Base-by-base conservation (phyloP, 2,329 filamentous ascomycete genomes). In the Pseudocercospora fijiensis region DNA sequence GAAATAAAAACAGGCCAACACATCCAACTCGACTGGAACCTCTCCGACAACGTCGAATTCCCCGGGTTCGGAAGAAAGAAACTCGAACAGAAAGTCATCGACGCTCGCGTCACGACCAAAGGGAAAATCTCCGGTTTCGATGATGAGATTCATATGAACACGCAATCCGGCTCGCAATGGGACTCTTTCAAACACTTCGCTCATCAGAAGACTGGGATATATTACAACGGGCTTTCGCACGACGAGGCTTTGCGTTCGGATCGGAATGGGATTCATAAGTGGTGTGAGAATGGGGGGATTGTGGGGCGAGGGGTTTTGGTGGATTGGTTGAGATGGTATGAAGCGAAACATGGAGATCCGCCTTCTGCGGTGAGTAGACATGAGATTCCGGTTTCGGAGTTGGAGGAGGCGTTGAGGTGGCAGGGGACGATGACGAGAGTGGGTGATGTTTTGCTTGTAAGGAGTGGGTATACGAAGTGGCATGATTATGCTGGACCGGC, bases 101-200 rank as follows among this genome's bases (percentile, higher is more conserved):
- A 68, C 24, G 61, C 70, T 9, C 64, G 57, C 16, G 62, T 65
- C n/a, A 22, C 60, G 8, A 63, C 65, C 13, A 64, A 62, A 26
- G 70, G 61, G 11, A 59, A 59, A 37, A 37, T 60, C 13, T 47
- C 57, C 13, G 70, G 63, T 66, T 81, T 79, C 74, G 82, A 85
- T 28, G 82, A 85, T 59, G 79, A 84, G 66, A 69, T 86, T 6
- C 74, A 77, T 2, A 81, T 87, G 75, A 86, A 86, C 71, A 86
- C 84, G 0, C 84, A 87, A 68, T 74, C 75, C 33, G 81, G 80
- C 60, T 83, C 79, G 24, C 85, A 87, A 72, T 87, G 84, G 85
- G 85, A 87, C 67, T 81, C 81, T 56, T 69, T 76, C 0, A 78
- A 79, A 1, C 79, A 79, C 2, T 72, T 78, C 2, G 78, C 79